Conservation (phyloP, 257 asterid genomes). For the Fraxinus pennsylvanica region DNA sequence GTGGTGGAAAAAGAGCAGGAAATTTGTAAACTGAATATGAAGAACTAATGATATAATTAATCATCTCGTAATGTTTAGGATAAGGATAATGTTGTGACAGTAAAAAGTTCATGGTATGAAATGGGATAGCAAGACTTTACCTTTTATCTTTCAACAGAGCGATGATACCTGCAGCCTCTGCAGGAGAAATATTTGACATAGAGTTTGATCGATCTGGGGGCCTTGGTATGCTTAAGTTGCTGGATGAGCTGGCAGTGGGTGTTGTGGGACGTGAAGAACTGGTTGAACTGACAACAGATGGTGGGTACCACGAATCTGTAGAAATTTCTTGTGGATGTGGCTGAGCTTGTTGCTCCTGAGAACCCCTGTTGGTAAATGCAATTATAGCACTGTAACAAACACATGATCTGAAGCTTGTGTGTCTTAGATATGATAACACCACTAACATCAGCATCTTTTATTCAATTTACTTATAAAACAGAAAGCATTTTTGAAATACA, state of each 20-base stretch:
- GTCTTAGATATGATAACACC: neutral
- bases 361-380: constrained; percentile 41
- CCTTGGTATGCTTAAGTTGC: constrained; percentile 46
- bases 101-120: neutral
- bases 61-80: neutral
- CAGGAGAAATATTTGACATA: constrained; percentile 71
- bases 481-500: neutral
- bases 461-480: neutral
- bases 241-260: constrained; percentile 58
- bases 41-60: neutral
- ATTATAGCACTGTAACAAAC: neutral
- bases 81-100: neutral
- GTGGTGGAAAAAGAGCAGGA: neutral
- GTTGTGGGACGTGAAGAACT: constrained; percentile 73
- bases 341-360: constrained; percentile 71
- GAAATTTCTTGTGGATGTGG: constrained; percentile 59
- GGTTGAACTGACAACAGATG: constrained; percentile 53
- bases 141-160: constrained; percentile 71
- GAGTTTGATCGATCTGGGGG: constrained; percentile 58
- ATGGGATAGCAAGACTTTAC: constrained; percentile 31
- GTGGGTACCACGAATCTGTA: constrained; percentile 73
- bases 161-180: constrained; percentile 82
- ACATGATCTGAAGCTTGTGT: neutral
- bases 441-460: neutral
- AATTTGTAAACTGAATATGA: neutral